Base-by-base conservation (phyloP, 306 rosid genomes). In the Potentilla sterilis region DNA sequence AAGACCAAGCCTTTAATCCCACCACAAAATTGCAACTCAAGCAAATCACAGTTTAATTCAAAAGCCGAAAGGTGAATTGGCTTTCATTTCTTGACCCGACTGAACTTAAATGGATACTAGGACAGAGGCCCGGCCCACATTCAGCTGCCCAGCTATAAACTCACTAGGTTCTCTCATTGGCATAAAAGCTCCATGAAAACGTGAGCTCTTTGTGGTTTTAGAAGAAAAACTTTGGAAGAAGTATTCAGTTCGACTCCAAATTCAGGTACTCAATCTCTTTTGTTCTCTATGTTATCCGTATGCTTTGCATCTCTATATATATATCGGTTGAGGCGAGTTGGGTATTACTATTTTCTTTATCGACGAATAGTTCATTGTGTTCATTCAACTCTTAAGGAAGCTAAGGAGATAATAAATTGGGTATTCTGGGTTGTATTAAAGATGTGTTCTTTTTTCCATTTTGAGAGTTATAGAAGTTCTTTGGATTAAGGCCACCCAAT, bases 351-450 rank as follows among this genome's bases (percentile, higher is more conserved):
- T 18, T 19, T 51, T 40, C 24, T 9, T 21, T 41, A 1, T 4
- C 0, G 18, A 34, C 7, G 18, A 32, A 49, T 28, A 34, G 14
- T 61, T 12, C 4, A 12, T 14, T 61, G 66, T 4, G 74, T 49
- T 5, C n/a, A 15, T 67, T 51, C 28, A 41, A 41, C 11, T 69
- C 14, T 55, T 48, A 76, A 73, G 81, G 64, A 58, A 38, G 47
- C 34, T 28, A 40, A 28, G 38, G 59, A 43, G 38, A 38, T 2
- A 73, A 19, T 21, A 54, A 22, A 32, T 19, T 15, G 64, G 41
- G 67, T 22, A 4, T 69, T 52, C 18, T 61, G 41, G 62, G 22
- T n/a, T 48, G 4, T 58, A 13, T 34, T 51, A 49, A 51, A 49
- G 5, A 51, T 57, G 6, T 21, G 7, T 4, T 48, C 22, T 16